Evolutionary conservation across 73 alveolate genomes (phyloP).

Genomic region (Stentor roeselii): DNA sequence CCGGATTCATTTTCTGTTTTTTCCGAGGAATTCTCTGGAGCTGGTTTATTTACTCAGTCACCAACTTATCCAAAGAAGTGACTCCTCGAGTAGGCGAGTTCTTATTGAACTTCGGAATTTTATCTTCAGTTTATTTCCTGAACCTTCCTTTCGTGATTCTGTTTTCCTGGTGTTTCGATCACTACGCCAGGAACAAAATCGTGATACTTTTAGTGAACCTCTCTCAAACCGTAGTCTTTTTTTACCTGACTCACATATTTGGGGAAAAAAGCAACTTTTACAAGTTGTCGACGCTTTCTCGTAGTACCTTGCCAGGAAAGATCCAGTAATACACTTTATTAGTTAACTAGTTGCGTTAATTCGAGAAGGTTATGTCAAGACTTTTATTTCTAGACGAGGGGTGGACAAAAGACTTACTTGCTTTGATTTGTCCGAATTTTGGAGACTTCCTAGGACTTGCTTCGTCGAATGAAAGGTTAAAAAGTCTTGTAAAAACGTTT

Average conservation of each 20-base stretch:
- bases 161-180: background rate
- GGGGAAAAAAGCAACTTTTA: constrained; percentile 10
- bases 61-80: background rate
- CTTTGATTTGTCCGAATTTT: background rate
- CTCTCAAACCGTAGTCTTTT: background rate
- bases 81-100: background rate
- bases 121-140: constrained; percentile 10
- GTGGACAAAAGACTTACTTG: background rate
- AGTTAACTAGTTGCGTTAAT: no score
- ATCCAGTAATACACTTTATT: background rate
- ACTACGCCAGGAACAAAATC: background rate
- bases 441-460: background rate
- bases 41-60: constrained; percentile 20
- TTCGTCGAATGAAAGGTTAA: background rate
- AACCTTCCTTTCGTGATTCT: constrained; percentile 4
- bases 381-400: background rate
- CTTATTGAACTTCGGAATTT: background rate
- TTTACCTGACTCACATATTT: constrained; percentile 11
- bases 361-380: background rate
- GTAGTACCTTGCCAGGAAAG: constrained; percentile 19
- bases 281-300: constrained; percentile 12
- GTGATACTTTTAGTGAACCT: background rate
- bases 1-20: background rate
- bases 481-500: constrained; percentile 16
- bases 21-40: background rate